phyloP scores from a whole-genome alignment of 2,329 filamentous ascomycete species.

The Herpotrichia juniperi region DNA sequence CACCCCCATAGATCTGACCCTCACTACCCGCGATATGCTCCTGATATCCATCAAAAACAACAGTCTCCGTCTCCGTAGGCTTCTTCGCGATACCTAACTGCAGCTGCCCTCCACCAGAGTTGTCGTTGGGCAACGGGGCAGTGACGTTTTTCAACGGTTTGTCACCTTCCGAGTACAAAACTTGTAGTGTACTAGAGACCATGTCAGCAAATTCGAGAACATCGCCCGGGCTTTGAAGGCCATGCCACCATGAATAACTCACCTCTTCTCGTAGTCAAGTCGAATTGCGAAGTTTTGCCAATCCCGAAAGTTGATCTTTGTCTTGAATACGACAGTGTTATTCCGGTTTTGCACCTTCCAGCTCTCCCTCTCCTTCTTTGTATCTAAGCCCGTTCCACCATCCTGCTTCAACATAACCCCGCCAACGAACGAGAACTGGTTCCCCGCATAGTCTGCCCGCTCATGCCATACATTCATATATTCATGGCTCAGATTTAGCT shows the following conservation, averaged over 20 bases:
- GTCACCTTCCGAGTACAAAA: constrained; percentile 27
- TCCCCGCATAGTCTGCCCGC: constrained; percentile 28
- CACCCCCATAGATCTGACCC: constrained; percentile 36
- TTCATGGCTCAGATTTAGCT: constrained; percentile 33
- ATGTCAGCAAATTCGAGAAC: constrained; percentile 6
- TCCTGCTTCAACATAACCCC: constrained; percentile 27
- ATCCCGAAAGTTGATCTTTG: constrained; percentile 10
- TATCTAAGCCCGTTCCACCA: constrained; percentile 24
- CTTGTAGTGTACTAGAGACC: constrained; percentile 27
- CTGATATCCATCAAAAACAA: constrained; percentile 34
- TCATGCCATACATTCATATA: constrained; percentile 41
- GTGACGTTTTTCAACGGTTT: constrained; percentile 21
- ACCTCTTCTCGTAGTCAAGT: constrained; percentile 29
- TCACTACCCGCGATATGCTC: constrained; percentile 25
- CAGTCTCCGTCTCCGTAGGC: constrained; percentile 32
- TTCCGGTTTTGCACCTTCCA: constrained; percentile 28
- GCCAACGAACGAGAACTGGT: constrained; percentile 30
- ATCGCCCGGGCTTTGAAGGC: not conserved
- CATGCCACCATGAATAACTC: constrained; percentile 6
- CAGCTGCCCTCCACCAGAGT: constrained; percentile 31
- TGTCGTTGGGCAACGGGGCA: constrained; percentile 21
- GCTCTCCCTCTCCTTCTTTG: constrained; percentile 19
- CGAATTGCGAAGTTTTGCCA: constrained; percentile 38
- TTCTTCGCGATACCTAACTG: constrained; percentile 38
- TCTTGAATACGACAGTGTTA: constrained; percentile 26